Conservation (phyloP, 768 basidiomycete genomes). For the Boletellus ananas region DNA sequence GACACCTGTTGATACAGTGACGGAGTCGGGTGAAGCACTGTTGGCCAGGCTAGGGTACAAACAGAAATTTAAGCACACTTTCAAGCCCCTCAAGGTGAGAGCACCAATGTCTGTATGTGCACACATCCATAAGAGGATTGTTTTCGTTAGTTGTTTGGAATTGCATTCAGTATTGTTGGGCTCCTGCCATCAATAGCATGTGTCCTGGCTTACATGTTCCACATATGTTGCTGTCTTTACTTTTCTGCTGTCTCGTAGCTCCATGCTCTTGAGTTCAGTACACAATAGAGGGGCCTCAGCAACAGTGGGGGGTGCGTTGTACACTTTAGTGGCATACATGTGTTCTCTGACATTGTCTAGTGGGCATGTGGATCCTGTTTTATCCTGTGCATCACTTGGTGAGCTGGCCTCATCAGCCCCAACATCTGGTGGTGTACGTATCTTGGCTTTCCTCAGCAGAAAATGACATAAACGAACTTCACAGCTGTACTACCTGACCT, state of each 20-base stretch:
- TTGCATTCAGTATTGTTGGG: slow-evolving; percentile 67
- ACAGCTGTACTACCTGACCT: slow-evolving; percentile 64
- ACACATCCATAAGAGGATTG: neutral
- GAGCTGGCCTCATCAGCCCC: slow-evolving; percentile 38
- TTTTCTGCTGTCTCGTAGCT: slow-evolving; percentile 21
- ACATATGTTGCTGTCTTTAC: neutral
- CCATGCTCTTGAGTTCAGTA: slow-evolving; percentile 39
- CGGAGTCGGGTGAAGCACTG: slow-evolving; percentile 24
- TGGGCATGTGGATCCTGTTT: slow-evolving; percentile 36
- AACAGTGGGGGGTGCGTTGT: slow-evolving; percentile 39
- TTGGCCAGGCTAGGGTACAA: slow-evolving; percentile 31
- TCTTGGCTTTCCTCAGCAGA: neutral
- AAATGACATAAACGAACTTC: neutral
- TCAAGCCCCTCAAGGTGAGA: slow-evolving; percentile 27
- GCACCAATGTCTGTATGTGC: neutral
- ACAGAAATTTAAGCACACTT: slow-evolving; percentile 34
- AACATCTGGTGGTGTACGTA: slow-evolving; percentile 35
- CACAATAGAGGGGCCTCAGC: slow-evolving; percentile 45
- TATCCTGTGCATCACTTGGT: slow-evolving; percentile 36
- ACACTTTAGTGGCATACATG: neutral
- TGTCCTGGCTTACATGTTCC: slow-evolving; percentile 23
- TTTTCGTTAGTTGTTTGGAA: slow-evolving; percentile 54
- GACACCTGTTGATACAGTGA: neutral
- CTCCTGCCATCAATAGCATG: slow-evolving; percentile 59
- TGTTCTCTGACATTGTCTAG: slow-evolving; percentile 1